phyloP scores from a whole-genome alignment of 2,329 filamentous ascomycete species.

The Neophaeococcomyces aloes region DNA sequence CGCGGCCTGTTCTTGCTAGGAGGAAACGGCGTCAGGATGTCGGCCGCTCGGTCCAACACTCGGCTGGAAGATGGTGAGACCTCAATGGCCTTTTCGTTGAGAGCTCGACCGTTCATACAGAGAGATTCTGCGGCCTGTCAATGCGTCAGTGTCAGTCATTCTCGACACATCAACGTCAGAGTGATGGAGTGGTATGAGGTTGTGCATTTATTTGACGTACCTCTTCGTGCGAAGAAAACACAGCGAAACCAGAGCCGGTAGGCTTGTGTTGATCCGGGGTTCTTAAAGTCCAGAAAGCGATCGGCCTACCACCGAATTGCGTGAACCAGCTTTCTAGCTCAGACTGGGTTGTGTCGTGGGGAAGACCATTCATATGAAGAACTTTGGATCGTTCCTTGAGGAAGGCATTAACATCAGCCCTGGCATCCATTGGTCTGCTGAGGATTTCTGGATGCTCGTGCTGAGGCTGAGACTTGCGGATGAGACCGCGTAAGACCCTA shows the following conservation, averaged over 20 bases:
- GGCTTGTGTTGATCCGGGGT: slow-evolving; percentile 99
- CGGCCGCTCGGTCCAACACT: slow-evolving; percentile 86
- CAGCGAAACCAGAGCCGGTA: slow-evolving; percentile 95
- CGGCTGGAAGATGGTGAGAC: slow-evolving; percentile 96
- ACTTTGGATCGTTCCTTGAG: slow-evolving; percentile 95
- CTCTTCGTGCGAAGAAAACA: slow-evolving; percentile 98
- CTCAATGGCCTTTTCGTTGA: slow-evolving; percentile 98
- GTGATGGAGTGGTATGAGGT: slow-evolving; percentile 11
- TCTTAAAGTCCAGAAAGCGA: slow-evolving; percentile 96
- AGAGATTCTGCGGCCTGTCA: slow-evolving; percentile 83
- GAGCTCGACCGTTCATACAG: slow-evolving; percentile 96
- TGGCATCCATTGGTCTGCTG: slow-evolving; percentile 88
- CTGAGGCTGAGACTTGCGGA: slow-evolving; percentile 88
- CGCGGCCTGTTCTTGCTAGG: slow-evolving; percentile 97
- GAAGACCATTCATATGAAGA: slow-evolving; percentile 91
- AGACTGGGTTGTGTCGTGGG: slow-evolving; percentile 95
- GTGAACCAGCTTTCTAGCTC: slow-evolving; percentile 99
- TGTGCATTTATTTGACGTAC: slow-evolving; percentile 43
- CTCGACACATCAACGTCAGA: not conserved
- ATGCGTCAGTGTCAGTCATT: slow-evolving; percentile 4
- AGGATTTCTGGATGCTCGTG: slow-evolving; percentile 92
- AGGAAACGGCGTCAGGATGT: slow-evolving; percentile 93
- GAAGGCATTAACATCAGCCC: slow-evolving; percentile 92
- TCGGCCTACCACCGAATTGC: slow-evolving; percentile 92
- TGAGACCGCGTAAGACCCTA: slow-evolving; percentile 80